Evolutionary conservation across 2,329 filamentous ascomycete genomes (phyloP).

Genomic region (Aspergillus clavatus): DNA sequence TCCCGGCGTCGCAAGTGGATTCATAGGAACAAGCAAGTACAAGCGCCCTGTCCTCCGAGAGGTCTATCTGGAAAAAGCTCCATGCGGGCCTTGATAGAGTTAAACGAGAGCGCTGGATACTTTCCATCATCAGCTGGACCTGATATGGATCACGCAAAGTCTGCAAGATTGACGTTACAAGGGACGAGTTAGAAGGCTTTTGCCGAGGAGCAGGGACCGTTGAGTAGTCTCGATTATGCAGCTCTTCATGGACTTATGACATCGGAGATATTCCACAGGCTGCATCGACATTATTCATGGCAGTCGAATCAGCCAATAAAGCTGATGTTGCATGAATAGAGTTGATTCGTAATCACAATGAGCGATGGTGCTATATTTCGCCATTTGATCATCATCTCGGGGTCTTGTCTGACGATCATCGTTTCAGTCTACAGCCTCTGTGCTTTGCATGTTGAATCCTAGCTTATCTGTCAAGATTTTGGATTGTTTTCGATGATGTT

Average conservation of each 20-base stretch:
- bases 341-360: not conserved
- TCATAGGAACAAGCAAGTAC: too few relatives aligned
- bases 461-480: too few relatives aligned
- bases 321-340: not conserved
- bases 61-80: too few relatives aligned
- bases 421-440: not conserved
- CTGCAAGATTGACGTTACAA: conserved; percentile 20
- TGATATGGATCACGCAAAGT: conserved; percentile 18
- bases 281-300: not conserved
- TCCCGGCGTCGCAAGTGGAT: too few relatives aligned
- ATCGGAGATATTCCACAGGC: too few relatives aligned
- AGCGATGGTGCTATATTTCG: not conserved
- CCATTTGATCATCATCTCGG: not conserved
- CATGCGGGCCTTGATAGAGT: too few relatives aligned
- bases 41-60: too few relatives aligned
- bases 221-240: conserved; percentile 1
- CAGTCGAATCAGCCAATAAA: not conserved
- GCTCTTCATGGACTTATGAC: too few relatives aligned
- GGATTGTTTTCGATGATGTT: too few relatives aligned
- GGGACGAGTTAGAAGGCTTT: conserved; percentile 12
- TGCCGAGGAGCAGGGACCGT: not conserved
- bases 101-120: too few relatives aligned
- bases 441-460: too few relatives aligned
- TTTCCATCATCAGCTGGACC: not conserved
- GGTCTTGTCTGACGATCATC: not conserved